Conservation (phyloP, 2,329 filamentous ascomycete genomes). For the Colletotrichum tamarilloi region DNA sequence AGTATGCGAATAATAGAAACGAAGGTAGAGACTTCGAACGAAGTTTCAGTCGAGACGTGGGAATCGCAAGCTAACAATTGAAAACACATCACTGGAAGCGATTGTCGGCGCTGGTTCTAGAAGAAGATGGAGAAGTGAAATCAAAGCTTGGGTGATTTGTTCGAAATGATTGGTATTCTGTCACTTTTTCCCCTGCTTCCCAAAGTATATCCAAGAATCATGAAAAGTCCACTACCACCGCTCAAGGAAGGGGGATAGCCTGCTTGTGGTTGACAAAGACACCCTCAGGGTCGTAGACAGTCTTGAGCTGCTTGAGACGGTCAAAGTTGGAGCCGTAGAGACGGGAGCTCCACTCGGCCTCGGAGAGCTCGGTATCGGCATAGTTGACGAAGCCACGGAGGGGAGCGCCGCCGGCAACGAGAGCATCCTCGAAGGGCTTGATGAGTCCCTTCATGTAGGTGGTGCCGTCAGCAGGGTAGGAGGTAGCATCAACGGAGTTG, state of each 20-base stretch:
- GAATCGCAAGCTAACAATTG: neutral
- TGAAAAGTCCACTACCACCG: neutral
- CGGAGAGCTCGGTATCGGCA: constrained; percentile 33
- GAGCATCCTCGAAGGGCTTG: constrained; percentile 36
- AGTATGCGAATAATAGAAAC: too few species aligned
- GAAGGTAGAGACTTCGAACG: neutral
- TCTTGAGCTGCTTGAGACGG: constrained; percentile 36
- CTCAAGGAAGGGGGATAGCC: constrained; percentile 31
- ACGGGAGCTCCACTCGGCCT: constrained; percentile 33
- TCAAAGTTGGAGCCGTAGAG: constrained; percentile 35
- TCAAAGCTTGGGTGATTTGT: too few species aligned
- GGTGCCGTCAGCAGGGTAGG: constrained; percentile 59
- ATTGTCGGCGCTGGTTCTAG: too few species aligned
- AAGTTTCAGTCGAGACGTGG: neutral
- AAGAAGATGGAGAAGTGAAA: too few species aligned
- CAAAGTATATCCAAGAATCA: neutral
- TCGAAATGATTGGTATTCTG: neutral
- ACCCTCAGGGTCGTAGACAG: constrained; percentile 30
- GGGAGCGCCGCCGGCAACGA: constrained; percentile 18
- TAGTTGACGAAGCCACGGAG: constrained; percentile 37
- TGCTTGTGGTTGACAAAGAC: constrained; percentile 35
- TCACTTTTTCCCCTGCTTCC: neutral
- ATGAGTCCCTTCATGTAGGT: constrained; percentile 58
- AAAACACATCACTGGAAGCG: too few species aligned
- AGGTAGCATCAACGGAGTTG: constrained; percentile 51